phyloP scores from a whole-genome alignment of 2,329 filamentous ascomycete genomes.

The Monosporascus sp. region DNA sequence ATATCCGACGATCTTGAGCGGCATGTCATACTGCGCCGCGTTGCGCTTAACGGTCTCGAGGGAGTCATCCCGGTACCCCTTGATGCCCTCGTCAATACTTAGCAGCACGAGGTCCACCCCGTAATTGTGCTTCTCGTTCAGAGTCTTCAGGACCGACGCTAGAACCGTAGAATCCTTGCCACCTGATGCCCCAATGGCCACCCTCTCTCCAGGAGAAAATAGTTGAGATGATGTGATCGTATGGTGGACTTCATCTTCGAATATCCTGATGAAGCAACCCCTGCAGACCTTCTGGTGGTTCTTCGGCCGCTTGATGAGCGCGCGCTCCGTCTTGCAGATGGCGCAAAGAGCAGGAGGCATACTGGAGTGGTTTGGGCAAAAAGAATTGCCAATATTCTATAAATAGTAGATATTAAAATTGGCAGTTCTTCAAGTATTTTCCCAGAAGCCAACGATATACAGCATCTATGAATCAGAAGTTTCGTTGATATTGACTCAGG shows the following conservation, averaged over 20 bases:
- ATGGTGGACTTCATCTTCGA: conserved; percentile 90
- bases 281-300: conserved; percentile 93
- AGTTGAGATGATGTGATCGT: conserved; percentile 80
- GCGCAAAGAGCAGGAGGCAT: conserved; percentile 79
- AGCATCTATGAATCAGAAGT: too few species aligned
- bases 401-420: too few species aligned
- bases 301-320: conserved; percentile 88
- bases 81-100: conserved; percentile 95
- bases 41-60: conserved; percentile 96
- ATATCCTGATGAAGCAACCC: conserved; percentile 76
- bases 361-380: neutral
- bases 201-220: conserved; percentile 75
- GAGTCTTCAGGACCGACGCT: conserved; percentile 86
- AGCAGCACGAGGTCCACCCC: conserved; percentile 79
- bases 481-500: too few species aligned
- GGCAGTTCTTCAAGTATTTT: too few species aligned
- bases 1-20: conserved; percentile 87
- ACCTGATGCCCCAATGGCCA: conserved; percentile 93
- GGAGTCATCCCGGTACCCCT: conserved; percentile 92
- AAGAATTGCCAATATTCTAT: neutral
- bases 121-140: conserved; percentile 87
- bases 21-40: conserved; percentile 83
- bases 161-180: conserved; percentile 97
- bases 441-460: too few species aligned
- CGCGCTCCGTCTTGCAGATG: conserved; percentile 69